A percentile compares a stretch with the other conserved stretches of the same genome.
phyloP scores from a whole-genome alignment of 495 filamentous ascomycete genomes.

The Penicillium pancosmium region DNA sequence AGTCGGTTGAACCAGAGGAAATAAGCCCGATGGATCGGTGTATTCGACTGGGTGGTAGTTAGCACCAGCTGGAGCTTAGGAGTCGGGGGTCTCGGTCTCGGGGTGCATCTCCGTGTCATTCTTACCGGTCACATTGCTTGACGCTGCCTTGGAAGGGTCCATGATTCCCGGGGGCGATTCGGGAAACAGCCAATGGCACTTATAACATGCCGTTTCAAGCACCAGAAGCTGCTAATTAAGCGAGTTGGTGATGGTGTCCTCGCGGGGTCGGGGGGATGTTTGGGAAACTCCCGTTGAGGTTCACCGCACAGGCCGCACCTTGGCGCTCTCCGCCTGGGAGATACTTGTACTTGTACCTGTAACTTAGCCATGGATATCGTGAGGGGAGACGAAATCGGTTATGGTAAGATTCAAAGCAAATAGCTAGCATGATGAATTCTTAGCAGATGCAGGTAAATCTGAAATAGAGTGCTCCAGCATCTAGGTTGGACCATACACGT shows the following conservation, averaged over 20 bases:
- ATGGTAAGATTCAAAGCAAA: too few species aligned
- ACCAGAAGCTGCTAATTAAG: constrained; percentile 13
- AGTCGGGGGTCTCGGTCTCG: neutral
- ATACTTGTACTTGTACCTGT: too few species aligned
- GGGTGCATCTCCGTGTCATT: neutral
- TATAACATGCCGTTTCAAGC: constrained; percentile 36
- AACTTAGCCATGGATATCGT: too few species aligned
- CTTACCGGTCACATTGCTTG: constrained; percentile 55
- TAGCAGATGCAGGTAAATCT: too few species aligned
- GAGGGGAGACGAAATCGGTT: too few species aligned
- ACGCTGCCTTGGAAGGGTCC: constrained; percentile 50
- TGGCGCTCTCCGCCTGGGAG: constrained; percentile 12
- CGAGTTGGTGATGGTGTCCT: constrained; percentile 4
- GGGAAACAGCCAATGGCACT: constrained; percentile 29
- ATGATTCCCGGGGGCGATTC: constrained; percentile 43
- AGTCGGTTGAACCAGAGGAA: constrained; percentile 74
- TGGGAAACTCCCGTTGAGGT: constrained; percentile 11
- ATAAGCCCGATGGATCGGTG: constrained; percentile 86
- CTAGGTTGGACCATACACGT: too few species aligned
- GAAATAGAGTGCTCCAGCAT: too few species aligned
- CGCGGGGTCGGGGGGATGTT: constrained; percentile 11
- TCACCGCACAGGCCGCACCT: constrained; percentile 22
- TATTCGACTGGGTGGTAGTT: constrained; percentile 57
- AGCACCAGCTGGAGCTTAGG: constrained; percentile 10
- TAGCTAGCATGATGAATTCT: too few species aligned